These are phyloP conservation scores for Hericium coralloides DNA, from an alignment of 768 basidiomycete species.

Conservation along the genomic window DNA sequence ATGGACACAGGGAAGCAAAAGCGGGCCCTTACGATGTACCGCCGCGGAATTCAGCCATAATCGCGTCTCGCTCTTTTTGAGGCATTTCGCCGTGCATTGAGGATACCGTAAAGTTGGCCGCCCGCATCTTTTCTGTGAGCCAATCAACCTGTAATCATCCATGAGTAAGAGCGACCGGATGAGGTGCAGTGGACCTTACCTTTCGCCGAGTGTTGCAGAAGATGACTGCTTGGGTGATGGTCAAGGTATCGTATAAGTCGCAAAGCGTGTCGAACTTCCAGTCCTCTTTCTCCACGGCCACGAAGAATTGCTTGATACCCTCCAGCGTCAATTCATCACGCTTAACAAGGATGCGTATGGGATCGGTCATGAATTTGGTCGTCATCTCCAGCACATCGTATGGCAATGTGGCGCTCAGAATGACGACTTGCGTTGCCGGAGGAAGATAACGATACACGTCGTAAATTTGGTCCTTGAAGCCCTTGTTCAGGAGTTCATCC, in stretches of 20 bases:
- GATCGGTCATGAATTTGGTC: slow-evolving; percentile 99
- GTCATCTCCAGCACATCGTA: slow-evolving; percentile 99
- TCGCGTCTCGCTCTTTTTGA: slow-evolving; percentile 90
- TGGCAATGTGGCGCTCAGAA: slow-evolving; percentile 92
- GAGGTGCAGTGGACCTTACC: slow-evolving; percentile 34
- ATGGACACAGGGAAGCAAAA: slow-evolving; percentile 1
- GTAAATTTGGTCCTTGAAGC: slow-evolving; percentile 99
- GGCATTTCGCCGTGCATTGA: slow-evolving; percentile 96
- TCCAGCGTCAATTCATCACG: slow-evolving; percentile 98
- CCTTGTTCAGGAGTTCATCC: slow-evolving; percentile 94
- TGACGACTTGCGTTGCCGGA: slow-evolving; percentile 93
- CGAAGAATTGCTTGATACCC: slow-evolving; percentile 94
- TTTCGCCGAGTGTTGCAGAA: slow-evolving; percentile 98
- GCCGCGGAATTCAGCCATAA: slow-evolving; percentile 94
- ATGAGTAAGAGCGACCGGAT: neutral
- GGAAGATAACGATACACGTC: slow-evolving; percentile 97
- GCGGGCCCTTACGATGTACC: slow-evolving; percentile 67
- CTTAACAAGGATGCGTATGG: slow-evolving; percentile 96
- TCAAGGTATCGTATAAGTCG: slow-evolving; percentile 96
- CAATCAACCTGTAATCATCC: slow-evolving; percentile 71
- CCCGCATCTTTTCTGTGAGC: slow-evolving; percentile 97
- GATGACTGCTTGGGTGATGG: slow-evolving; percentile 98
- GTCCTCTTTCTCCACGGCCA: slow-evolving; percentile 98
- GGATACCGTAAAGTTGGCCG: slow-evolving; percentile 97
- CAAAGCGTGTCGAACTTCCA: slow-evolving; percentile 99